Conservation (phyloP, 257 asterid species). For the Ilex aquifolium region DNA sequence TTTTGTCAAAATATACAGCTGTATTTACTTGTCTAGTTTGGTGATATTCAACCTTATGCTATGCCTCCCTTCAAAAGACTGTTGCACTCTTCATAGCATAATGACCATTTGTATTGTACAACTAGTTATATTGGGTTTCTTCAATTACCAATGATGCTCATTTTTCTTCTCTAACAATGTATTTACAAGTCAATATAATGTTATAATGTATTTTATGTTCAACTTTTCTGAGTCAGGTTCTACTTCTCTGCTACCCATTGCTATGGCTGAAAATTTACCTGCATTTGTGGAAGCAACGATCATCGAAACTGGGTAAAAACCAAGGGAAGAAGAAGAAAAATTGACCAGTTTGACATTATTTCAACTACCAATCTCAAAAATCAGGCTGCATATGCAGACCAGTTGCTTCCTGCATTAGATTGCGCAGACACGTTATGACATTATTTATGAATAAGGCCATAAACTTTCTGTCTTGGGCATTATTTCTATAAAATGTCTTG, state of each 20-base stretch:
- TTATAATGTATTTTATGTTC: not conserved
- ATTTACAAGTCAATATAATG: too few species aligned
- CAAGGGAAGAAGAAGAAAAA: slow-evolving; percentile 52
- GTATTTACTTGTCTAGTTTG: not conserved
- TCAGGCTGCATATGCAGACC: too few species aligned
- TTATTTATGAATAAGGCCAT: too few species aligned
- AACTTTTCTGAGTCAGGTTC: slow-evolving; percentile 34
- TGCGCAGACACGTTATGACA: too few species aligned
- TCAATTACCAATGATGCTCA: too few species aligned
- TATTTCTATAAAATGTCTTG: too few species aligned
- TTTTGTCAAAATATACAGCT: not conserved
- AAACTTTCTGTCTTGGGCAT: too few species aligned
- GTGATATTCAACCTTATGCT: not conserved
- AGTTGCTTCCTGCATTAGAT: too few species aligned
- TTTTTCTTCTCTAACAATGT: not conserved
- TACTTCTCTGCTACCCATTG: slow-evolving; percentile 72
- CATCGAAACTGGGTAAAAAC: slow-evolving; percentile 67
- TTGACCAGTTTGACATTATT: slow-evolving; percentile 4
- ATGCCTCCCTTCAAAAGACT: too few species aligned
- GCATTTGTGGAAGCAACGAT: slow-evolving; percentile 81
- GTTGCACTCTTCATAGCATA: too few species aligned
- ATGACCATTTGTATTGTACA: too few species aligned
- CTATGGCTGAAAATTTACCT: slow-evolving; percentile 90
- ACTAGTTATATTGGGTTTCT: too few species aligned
- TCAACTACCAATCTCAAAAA: not conserved